Percentiles rank a stretch among this genome's conserved stretches.
phyloP scores from a whole-genome alignment of 768 basidiomycete genomes.

The Auricularia auricula-judae region DNA sequence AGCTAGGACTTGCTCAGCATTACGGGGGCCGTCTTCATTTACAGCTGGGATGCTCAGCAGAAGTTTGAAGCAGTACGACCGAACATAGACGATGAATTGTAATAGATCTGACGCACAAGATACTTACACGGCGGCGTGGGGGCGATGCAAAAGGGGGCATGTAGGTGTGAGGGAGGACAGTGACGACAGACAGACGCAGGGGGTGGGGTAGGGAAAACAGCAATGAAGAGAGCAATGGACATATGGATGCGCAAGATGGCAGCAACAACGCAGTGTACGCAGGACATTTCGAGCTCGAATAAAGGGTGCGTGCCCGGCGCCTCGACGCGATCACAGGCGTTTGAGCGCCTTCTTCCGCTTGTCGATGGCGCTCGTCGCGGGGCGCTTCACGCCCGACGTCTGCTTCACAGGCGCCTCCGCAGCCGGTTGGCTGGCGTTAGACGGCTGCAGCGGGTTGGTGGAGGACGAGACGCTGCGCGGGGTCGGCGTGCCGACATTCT shows the following conservation, averaged over 20 bases:
- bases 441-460: constrained; percentile 19
- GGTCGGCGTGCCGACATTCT: constrained; percentile 25
- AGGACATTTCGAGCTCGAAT: neutral
- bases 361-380: constrained; percentile 39
- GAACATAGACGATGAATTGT: no score
- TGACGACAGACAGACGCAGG: neutral
- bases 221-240: no score
- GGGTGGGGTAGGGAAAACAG: no score
- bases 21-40: no score
- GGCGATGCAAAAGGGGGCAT: neutral
- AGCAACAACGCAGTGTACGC: neutral
- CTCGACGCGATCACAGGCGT: constrained; percentile 35
- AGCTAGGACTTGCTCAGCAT: no score
- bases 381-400: constrained; percentile 11
- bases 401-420: constrained; percentile 24
- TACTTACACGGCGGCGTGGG: neutral
- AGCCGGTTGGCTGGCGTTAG: constrained; percentile 46
- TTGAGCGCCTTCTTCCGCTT: constrained; percentile 87
- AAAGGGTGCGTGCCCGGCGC: neutral
- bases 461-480: constrained; percentile 18
- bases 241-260: no score
- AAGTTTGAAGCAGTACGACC: no score
- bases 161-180: neutral
- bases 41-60: no score
- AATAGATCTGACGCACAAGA: neutral